Percentiles rank a stretch among this genome's conserved stretches.
These are phyloP conservation scores for Sorghum bicolor DNA, from an alignment of 176 grass and related monocot genomes.

Conservation along the genomic window DNA sequence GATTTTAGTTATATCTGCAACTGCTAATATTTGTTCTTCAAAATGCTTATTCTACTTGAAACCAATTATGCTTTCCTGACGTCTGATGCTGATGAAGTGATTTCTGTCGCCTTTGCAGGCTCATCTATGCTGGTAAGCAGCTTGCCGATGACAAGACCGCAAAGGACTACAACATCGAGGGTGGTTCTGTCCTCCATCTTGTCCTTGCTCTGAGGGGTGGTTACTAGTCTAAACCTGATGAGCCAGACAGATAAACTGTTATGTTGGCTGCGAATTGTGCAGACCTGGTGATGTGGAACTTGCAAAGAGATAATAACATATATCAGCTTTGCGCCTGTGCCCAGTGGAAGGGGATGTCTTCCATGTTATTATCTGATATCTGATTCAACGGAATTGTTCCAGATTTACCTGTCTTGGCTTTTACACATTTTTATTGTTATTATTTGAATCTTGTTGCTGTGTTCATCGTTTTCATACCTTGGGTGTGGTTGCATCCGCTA, in stretches of 20 bases:
- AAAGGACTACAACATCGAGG: constrained; percentile 98
- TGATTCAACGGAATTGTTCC: constrained; percentile 27
- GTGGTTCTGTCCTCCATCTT: constrained; percentile 95
- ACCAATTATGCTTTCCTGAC: not conserved
- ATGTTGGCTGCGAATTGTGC: constrained; percentile 15
- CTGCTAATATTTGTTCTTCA: not conserved
- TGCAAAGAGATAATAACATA: constrained; percentile 41
- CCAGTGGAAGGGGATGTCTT: constrained; percentile 53
- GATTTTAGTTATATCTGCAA: not conserved
- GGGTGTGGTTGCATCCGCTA: not conserved
- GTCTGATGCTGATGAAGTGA: not conserved
- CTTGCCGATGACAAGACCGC: constrained; percentile 98
- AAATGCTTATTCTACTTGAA: not conserved
- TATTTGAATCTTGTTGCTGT: not conserved
- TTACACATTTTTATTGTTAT: not conserved
- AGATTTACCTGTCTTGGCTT: not conserved
- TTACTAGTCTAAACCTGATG: constrained; percentile 36
- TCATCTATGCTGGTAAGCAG: constrained; percentile 98
- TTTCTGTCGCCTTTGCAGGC: constrained; percentile 35
- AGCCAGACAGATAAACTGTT: not conserved
- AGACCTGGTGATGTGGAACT: constrained; percentile 13
- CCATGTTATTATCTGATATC: constrained; percentile 38
- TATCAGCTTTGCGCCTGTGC: constrained; percentile 29
- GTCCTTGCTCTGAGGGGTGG: constrained; percentile 95
- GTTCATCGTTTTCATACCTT: not conserved